Evolutionary conservation across 371 early-diverging fungal genomes (phyloP), one percentile per base, ranked within the genome.

Genomic region (Rhizomucor miehei): DNA sequence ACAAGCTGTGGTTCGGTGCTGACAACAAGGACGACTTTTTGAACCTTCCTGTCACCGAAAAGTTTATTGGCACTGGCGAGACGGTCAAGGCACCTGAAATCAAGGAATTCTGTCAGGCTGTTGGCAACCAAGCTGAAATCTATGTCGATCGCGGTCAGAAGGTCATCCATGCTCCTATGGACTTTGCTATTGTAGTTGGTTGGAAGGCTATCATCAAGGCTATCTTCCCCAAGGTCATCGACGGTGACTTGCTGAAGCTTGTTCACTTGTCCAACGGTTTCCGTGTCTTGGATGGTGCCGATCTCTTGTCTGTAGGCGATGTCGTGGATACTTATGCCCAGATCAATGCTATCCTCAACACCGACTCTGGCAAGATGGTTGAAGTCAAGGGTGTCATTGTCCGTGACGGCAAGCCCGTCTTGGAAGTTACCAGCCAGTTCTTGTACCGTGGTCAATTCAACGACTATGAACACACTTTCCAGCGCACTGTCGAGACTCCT

Each of bases 181-280:
- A 96, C 76, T 96, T 88, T 70, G 93, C 93, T 46, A 94, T 94
- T 49, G 94, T 93, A 51, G 91, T 92, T 39, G 94, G 92, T 34
- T 97, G 97, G 97, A 85, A 88, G 68, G 87, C 94, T 21, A 88
- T 95, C 56, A 90, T 94, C 71, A 89, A 91, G 79, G 91, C 94
- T 37, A 91, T 95, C 59, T 86, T 94, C 86, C 93, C 95, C 62
- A 91, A 91, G 80, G 87, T 90, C 38, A 91, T 95, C 60, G 92
- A 94, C 68, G 96, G 94, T 51, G 94, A 97, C 67, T 80, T 97
- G 44, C 78, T 95, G 65, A 85, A 88, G 57, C 80, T 97, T 23
- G 96, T 97, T 45, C 97, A 97, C 70, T 81, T 97, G 55, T 88
- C 89, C 64, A 97, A 97, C 80, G 91, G 92, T 34, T 95, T 93